phyloP scores from a whole-genome alignment of 2,329 filamentous ascomycete species.

The Aspergillus arachidicola region DNA sequence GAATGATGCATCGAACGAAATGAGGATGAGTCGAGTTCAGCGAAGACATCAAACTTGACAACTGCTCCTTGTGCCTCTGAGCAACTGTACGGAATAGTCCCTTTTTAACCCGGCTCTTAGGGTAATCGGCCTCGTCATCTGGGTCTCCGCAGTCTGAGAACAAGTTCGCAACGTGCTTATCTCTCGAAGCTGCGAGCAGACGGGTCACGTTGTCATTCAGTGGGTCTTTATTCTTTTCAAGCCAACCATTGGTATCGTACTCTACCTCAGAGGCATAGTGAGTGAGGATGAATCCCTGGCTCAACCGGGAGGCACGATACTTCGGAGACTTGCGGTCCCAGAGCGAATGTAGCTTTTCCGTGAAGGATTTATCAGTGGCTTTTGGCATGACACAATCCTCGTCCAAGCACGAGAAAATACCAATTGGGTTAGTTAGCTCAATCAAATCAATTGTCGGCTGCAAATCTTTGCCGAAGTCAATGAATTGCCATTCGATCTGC shows the following conservation, averaged over 20 bases:
- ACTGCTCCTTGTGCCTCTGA: constrained; percentile 94
- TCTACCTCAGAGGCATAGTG: constrained; percentile 98
- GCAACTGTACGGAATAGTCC: constrained; percentile 95
- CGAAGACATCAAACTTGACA: constrained; percentile 94
- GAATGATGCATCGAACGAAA: constrained; percentile 95
- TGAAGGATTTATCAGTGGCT: constrained; percentile 94
- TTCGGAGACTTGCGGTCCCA: constrained; percentile 97
- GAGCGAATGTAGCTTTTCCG: constrained; percentile 92
- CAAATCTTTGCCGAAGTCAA: constrained; percentile 95
- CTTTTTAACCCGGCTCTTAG: constrained; percentile 86
- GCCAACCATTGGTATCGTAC: constrained; percentile 91
- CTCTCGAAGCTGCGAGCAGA: constrained; percentile 77
- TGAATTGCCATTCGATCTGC: constrained; percentile 99
- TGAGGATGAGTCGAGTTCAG: constrained; percentile 96
- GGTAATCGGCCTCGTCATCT: constrained; percentile 71
- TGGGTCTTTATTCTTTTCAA: constrained; percentile 99
- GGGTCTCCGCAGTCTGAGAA: constrained; percentile 86
- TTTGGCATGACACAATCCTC: constrained; percentile 99
- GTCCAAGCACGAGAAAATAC: constrained; percentile 97
- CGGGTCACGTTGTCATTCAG: constrained; percentile 95
- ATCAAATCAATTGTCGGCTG: constrained; percentile 98
- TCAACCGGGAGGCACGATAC: constrained; percentile 84
- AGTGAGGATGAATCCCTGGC: constrained; percentile 91
- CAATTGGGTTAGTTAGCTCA: constrained; percentile 92
- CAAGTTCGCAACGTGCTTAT: constrained; percentile 79